phyloP scores from a whole-genome alignment of 257 asterid genomes.

The Jacaranda copaia region DNA sequence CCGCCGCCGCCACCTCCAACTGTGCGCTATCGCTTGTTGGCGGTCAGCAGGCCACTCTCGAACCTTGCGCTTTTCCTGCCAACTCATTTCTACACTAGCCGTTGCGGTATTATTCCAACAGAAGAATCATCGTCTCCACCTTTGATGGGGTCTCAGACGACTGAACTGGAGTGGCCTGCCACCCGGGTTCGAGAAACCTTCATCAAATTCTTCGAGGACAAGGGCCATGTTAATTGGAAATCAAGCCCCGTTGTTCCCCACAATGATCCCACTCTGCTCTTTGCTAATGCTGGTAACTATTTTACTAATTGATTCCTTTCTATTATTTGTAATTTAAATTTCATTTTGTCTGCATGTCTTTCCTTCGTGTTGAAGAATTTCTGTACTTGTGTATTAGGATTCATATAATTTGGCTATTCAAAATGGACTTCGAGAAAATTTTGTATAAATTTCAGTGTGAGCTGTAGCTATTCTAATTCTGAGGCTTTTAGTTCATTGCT shows the following conservation, averaged over 20 bases:
- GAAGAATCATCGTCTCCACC: slow-evolving; percentile 30
- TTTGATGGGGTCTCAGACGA: slow-evolving; percentile 68
- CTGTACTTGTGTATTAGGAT: background rate
- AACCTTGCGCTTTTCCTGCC: slow-evolving; percentile 23
- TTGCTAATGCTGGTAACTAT: slow-evolving; percentile 79
- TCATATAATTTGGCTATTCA: background rate
- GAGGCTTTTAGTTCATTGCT: slow-evolving; percentile 1
- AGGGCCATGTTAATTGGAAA: slow-evolving; percentile 66
- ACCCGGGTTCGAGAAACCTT: slow-evolving; percentile 65
- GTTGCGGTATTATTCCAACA: slow-evolving; percentile 27
- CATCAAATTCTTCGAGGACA: slow-evolving; percentile 67
- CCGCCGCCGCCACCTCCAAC: slow-evolving; percentile 40
- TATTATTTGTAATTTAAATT: background rate
- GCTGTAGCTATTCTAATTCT: background rate
- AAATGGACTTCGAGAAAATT: background rate
- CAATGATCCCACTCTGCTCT: slow-evolving; percentile 94
- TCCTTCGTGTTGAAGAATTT: slow-evolving; percentile 2
- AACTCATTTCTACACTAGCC: slow-evolving; percentile 29
- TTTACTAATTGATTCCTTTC: background rate
- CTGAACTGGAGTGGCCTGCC: slow-evolving; percentile 79
- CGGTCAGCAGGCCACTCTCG: slow-evolving; percentile 32
- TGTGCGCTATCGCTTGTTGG: slow-evolving; percentile 22
- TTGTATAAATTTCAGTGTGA: background rate
- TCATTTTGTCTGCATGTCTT: background rate
- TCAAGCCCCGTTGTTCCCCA: slow-evolving; percentile 96